phyloP scores from a whole-genome alignment of 2,329 filamentous ascomycete genomes.

The Pseudogymnoascus sp. region DNA sequence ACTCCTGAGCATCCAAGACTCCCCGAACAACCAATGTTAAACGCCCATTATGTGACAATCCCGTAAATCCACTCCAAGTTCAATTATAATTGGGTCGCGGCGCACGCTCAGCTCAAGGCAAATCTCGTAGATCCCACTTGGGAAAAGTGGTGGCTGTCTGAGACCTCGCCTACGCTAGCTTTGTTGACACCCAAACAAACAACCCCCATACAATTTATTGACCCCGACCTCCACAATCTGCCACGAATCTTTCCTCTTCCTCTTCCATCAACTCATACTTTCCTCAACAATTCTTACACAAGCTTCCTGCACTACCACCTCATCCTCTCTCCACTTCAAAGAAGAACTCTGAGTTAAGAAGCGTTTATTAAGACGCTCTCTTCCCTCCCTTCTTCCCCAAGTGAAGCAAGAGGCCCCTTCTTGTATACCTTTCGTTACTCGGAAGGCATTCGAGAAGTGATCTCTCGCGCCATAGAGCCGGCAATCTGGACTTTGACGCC shows the following conservation, averaged over 20 bases:
- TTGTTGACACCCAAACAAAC: conserved; percentile 12
- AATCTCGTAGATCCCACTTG: conserved; percentile 5
- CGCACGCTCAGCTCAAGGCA: not conserved
- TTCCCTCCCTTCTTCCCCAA: conserved; percentile 42
- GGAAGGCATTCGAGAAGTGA: conserved; percentile 64
- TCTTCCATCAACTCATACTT: conserved; percentile 10
- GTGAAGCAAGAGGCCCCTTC: conserved; percentile 59
- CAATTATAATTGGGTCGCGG: not conserved
- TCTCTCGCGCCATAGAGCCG: conserved; percentile 63
- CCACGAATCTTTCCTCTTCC: conserved; percentile 12
- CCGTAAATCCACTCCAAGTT: not conserved
- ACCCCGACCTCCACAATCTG: conserved; percentile 9
- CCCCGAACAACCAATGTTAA: conserved; percentile 1
- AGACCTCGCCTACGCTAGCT: conserved; percentile 10
- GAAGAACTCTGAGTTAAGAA: conserved; percentile 24
- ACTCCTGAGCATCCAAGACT: not conserved
- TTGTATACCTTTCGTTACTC: conserved; percentile 61
- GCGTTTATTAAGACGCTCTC: conserved; percentile 26
- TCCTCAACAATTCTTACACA: conserved; percentile 10
- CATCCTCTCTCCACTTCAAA: conserved; percentile 15
- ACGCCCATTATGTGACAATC: conserved; percentile 8
- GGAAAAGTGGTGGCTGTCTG: conserved; percentile 8
- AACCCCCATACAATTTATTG: conserved; percentile 10
- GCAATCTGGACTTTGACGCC: conserved; percentile 99
- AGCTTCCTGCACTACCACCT: conserved; percentile 3